phyloP scores from a whole-genome alignment of 345 rosid species.

The Murraya koenigii region DNA sequence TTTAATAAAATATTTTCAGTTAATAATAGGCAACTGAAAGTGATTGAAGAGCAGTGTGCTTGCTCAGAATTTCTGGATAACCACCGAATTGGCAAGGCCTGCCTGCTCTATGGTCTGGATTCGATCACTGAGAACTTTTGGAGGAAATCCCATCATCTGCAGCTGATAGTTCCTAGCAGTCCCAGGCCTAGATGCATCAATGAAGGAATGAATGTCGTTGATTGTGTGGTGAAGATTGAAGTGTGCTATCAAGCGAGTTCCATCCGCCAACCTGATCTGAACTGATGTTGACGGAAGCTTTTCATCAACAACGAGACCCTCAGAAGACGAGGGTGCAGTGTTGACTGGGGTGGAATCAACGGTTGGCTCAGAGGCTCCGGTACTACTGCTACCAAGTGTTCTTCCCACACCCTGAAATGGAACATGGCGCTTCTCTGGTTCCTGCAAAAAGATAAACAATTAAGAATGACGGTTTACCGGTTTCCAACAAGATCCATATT shows the following conservation, averaged over 20 bases:
- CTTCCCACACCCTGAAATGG: conserved; percentile 93
- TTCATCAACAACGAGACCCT: conserved; percentile 54
- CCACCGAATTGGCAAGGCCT: conserved; percentile 77
- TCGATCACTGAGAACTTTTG: conserved; percentile 65
- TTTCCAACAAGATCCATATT: no score
- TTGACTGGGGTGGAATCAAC: conserved; percentile 21
- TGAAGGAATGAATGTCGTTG: conserved; percentile 55
- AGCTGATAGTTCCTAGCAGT: conserved; percentile 55
- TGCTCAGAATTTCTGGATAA: conserved; percentile 75
- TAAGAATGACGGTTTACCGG: neutral
- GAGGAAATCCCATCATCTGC: conserved; percentile 97
- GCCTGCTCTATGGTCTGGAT: conserved; percentile 73
- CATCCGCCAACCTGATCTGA: conserved; percentile 87
- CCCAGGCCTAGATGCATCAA: conserved; percentile 66
- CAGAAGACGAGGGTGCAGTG: conserved; percentile 35
- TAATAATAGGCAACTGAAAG: conserved; percentile 8
- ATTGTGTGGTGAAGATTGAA: conserved; percentile 76
- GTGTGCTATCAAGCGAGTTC: conserved; percentile 64
- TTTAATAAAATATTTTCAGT: neutral
- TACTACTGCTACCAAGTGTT: conserved; percentile 75
- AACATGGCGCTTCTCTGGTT: conserved; percentile 58
- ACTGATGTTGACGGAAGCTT: conserved; percentile 69
- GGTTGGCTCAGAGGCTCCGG: conserved; percentile 31
- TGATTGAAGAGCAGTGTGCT: neutral
- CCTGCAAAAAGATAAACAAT: conserved; percentile 42